Evolutionary conservation across 2,329 filamentous ascomycete species (phyloP), one percentile per base, ranked within the genome.

Genomic region (Chaetomium sp.): DNA sequence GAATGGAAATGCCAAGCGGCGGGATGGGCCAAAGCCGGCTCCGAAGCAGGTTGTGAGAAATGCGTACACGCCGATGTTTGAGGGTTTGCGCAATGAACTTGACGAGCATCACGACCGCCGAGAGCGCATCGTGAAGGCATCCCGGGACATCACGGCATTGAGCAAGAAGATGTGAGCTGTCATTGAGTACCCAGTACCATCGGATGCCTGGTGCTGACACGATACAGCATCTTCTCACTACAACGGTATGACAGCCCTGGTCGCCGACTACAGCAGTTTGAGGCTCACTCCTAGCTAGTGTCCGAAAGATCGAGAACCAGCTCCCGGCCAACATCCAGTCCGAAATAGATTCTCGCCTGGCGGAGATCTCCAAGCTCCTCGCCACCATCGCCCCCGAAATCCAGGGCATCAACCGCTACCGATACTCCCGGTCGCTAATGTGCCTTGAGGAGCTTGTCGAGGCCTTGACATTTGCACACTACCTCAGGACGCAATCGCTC

Each of bases 381-480:
- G 78, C 80, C 4, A 78, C 82, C 49, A 85, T 97, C 62, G 84
- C 87, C 21, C 81, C 85, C 1, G 94, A 98, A 69, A 81, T 97
- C 5, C 84, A 89, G 70, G 88, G 88, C 47, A 83, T 94, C 71
- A 95, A 97, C 76, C 85, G 90, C 9, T 87, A 91, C 78, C 90
- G 95, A 64, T 99, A 98, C 78, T 84, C 87, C 58, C 82, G 86
- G 62, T 87, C 93, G 60, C 88, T 97, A 69, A 90, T 90, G 25
- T 94, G 93, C 57, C 87, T 96, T 59, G 95, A 99, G 78, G 95
- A 99, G 78, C 95, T 92, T 73, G 90, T 97, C 76, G 95, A 99
- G 79, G 93, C 94, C 0, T 81, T 96, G 31, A 90, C 91, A 0
- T 97, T 99, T 75, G 84, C 90, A 65, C 88, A 97, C 77, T 99